Conservation (phyloP, 1,284 basidiomycete genomes). For the Wallemia hederae region DNA sequence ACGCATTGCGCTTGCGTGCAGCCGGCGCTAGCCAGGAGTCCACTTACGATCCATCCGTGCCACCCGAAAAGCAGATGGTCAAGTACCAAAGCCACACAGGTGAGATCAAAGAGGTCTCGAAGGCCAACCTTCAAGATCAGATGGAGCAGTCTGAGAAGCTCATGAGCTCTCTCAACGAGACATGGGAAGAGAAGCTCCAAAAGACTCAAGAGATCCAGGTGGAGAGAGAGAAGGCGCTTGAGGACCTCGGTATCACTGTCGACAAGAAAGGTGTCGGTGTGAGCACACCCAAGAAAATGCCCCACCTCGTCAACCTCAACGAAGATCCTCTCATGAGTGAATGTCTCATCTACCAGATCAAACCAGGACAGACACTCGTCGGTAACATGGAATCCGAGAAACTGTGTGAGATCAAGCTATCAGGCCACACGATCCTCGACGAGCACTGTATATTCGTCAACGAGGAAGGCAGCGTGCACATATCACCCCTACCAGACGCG, state of each 20-base stretch:
- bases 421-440: constrained; percentile 65
- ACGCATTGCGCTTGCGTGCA: constrained; percentile 18
- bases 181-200: constrained; percentile 61
- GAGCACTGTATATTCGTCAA: constrained; percentile 84
- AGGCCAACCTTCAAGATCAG: constrained; percentile 88
- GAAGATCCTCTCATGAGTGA: constrained; percentile 21
- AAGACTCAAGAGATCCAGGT: constrained; percentile 83
- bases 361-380: constrained; percentile 55
- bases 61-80: constrained; percentile 82
- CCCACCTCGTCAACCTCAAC: constrained; percentile 66
- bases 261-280: constrained; percentile 73
- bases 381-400: constrained; percentile 52
- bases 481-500: constrained; percentile 46
- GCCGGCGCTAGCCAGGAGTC: constrained; percentile 25
- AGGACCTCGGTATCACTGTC: constrained; percentile 87
- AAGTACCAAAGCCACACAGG: constrained; percentile 81
- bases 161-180: constrained; percentile 85
- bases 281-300: constrained; percentile 98
- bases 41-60: constrained; percentile 58
- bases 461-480: constrained; percentile 48
- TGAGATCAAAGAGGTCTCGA: constrained; percentile 76
- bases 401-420: constrained; percentile 63
- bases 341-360: constrained; percentile 24
- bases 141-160: constrained; percentile 87
- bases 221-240: constrained; percentile 82